Conservation (phyloP, 176 grass and related monocot genomes). For the Panicum miliaceum region DNA sequence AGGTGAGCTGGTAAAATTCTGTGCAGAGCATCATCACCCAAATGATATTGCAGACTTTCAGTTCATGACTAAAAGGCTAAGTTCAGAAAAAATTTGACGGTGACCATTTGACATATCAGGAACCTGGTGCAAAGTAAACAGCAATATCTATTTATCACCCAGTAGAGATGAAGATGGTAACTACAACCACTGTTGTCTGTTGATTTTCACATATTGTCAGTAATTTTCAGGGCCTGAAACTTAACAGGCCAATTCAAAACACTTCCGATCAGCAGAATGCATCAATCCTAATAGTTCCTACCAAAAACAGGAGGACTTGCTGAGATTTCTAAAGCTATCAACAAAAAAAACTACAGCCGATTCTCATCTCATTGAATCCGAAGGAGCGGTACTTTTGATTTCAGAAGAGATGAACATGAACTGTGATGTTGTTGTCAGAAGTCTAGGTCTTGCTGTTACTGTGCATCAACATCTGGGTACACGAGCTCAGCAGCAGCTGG, state of each 20-base stretch:
- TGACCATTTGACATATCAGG: not conserved
- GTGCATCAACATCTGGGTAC: not conserved
- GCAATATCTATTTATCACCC: not conserved
- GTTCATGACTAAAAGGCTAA: too few species aligned
- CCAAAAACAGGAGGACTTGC: not conserved
- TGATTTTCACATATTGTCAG: not conserved
- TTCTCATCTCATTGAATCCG: not conserved
- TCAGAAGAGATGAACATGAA: not conserved
- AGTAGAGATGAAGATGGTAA: not conserved
- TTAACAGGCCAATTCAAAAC: not conserved
- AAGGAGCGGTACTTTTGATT: not conserved
- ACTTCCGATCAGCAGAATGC: not conserved
- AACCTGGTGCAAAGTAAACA: not conserved
- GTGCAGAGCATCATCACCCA: too few species aligned
- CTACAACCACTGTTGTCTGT: not conserved
- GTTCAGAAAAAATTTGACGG: too few species aligned
- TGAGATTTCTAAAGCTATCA: slow-evolving; percentile 2
- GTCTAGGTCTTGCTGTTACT: not conserved
- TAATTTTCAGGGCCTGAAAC: not conserved
- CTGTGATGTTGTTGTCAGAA: not conserved
- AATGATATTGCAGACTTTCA: too few species aligned
- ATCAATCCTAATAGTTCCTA: not conserved
- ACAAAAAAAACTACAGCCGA: not conserved
- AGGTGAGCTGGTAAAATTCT: too few species aligned
- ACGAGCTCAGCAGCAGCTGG: not conserved